phyloP scores from a whole-genome alignment of 345 rosid genomes.

The Citrus glauca region DNA sequence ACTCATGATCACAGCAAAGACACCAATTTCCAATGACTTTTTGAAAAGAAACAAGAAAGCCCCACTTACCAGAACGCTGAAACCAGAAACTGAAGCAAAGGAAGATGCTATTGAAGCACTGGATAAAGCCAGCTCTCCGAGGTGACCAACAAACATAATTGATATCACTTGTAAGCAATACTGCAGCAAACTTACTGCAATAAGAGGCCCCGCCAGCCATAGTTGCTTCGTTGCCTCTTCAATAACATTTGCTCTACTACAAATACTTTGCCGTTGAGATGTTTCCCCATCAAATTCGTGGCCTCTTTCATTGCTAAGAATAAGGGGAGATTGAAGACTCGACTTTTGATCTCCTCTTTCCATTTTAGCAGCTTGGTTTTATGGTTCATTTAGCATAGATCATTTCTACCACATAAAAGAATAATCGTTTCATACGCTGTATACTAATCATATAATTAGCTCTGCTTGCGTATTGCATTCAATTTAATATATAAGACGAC shows the following conservation, averaged over 20 bases:
- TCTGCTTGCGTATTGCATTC: not conserved
- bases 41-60: not conserved
- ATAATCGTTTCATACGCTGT: no score
- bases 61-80: slow-evolving; percentile 34
- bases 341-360: slow-evolving; percentile 15
- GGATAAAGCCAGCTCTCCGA: slow-evolving; percentile 41
- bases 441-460: not conserved
- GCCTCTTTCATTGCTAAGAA: slow-evolving; percentile 10
- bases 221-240: slow-evolving; percentile 37
- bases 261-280: not conserved
- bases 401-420: not conserved
- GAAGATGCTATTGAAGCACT: slow-evolving; percentile 48
- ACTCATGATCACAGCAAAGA: not conserved
- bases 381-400: not conserved
- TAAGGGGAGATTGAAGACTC: slow-evolving; percentile 13
- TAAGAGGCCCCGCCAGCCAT: slow-evolving; percentile 41
- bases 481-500: not conserved
- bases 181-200: slow-evolving; percentile 34
- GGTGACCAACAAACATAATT: slow-evolving; percentile 48
- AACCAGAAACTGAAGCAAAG: slow-evolving; percentile 44
- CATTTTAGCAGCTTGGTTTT: slow-evolving; percentile 4
- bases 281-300: slow-evolving; percentile 7
- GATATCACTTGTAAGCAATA: slow-evolving; percentile 40
- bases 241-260: not conserved
- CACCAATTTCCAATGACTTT: not conserved